Conservation (phyloP, 2,329 filamentous ascomycete species). For the Ascochyta koolunga region DNA sequence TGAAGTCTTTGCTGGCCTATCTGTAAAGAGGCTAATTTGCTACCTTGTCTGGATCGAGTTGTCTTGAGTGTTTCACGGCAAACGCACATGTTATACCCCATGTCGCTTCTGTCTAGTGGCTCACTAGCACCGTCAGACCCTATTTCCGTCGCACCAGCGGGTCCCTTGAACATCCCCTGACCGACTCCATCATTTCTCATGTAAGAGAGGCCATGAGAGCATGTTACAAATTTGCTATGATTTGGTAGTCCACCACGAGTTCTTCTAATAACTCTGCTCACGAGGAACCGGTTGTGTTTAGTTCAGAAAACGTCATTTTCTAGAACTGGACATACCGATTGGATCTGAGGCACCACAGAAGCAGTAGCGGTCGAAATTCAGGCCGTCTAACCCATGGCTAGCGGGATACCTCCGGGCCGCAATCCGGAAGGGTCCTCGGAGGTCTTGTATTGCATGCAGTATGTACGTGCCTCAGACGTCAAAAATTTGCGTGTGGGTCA, state of each 20-base stretch:
- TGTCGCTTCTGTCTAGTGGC: conserved; percentile 5
- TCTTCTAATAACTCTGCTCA: neutral
- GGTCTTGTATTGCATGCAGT: neutral
- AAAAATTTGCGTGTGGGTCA: conserved; percentile 8
- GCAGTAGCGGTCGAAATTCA: conserved; percentile 1
- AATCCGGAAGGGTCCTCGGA: neutral
- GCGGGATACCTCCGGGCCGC: neutral
- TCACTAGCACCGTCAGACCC: conserved; percentile 2
- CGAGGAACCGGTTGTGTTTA: neutral
- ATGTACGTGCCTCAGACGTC: neutral
- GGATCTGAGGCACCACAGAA: neutral
- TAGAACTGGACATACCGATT: neutral
- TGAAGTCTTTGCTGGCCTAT: neutral
- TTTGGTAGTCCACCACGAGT: neutral
- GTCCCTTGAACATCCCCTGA: neutral
- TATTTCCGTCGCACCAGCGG: conserved; percentile 6
- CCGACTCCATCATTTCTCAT: neutral
- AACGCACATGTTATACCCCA: conserved; percentile 4
- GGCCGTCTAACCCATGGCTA: neutral
- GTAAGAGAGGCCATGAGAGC: neutral
- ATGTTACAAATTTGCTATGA: neutral
- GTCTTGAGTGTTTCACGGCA: neutral
- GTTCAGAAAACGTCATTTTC: neutral
- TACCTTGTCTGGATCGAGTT: neutral
- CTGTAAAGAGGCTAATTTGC: neutral